Evolutionary conservation across 768 basidiomycete species (phyloP).

Genomic region (Pleurotus salmoneostramineus): DNA sequence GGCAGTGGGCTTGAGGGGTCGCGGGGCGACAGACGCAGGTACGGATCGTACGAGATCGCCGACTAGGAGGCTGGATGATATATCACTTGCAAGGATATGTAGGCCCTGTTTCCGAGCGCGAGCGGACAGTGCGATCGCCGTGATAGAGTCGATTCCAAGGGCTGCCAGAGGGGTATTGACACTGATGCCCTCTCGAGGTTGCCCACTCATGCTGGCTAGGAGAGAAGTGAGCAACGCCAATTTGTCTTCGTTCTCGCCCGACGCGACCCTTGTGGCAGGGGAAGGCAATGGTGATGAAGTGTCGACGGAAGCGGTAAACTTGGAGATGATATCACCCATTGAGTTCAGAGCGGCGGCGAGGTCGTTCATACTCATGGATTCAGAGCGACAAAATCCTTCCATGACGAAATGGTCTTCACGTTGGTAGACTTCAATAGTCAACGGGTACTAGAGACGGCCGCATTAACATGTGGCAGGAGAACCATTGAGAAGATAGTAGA

Average conservation of each 20-base stretch:
- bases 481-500: not conserved
- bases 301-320: conserved; percentile 15
- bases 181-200: conserved; percentile 23
- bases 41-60: conserved; percentile 13
- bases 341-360: conserved; percentile 18
- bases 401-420: conserved; percentile 23
- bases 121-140: conserved; percentile 39
- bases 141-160: conserved; percentile 47
- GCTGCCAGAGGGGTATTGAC: conserved; percentile 30
- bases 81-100: conserved; percentile 28
- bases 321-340: conserved; percentile 13
- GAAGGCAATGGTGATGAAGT: conserved; percentile 8
- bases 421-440: conserved; percentile 39
- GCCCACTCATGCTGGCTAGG: conserved; percentile 19
- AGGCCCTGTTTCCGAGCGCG: conserved; percentile 34
- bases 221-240: conserved; percentile 8
- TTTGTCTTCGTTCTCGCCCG: not conserved
- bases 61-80: conserved; percentile 36
- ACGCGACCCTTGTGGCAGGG: conserved; percentile 5
- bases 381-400: conserved; percentile 29
- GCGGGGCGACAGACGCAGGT: conserved; percentile 17
- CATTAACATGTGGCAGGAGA: not conserved
- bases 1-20: not conserved
- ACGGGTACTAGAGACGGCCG: conserved; percentile 29
- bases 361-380: conserved; percentile 20